phyloP scores from a whole-genome alignment of 306 rosid species.

The Glycine latifolia region DNA sequence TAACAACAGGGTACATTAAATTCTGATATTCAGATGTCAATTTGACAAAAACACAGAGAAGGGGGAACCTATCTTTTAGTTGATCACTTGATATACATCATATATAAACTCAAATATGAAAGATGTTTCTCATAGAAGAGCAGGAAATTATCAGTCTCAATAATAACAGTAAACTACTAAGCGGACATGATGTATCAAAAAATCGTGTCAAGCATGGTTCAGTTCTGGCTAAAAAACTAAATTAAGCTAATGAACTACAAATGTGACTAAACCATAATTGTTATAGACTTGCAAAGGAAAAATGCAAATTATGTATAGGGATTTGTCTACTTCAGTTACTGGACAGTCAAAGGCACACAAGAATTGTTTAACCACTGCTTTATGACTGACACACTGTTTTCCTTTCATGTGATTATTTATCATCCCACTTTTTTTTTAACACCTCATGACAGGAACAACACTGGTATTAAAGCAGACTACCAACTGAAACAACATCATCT shows the following conservation, averaged over 20 bases:
- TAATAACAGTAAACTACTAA: not conserved
- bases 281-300: not conserved
- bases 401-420: slow-evolving; percentile 5
- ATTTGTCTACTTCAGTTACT: not conserved
- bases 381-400: not conserved
- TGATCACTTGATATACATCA: not conserved
- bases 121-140: not conserved
- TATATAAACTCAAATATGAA: not conserved
- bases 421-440: not conserved
- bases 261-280: not conserved
- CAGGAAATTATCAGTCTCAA: not conserved
- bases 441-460: not conserved
- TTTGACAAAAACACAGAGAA: not conserved
- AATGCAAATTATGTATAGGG: not conserved
- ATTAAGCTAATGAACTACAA: not conserved
- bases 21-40: slow-evolving; percentile 17
- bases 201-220: not conserved
- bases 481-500: not conserved
- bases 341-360: not conserved
- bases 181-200: too few species aligned
- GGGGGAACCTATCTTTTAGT: not conserved
- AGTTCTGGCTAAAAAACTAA: not conserved
- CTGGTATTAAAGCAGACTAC: not conserved
- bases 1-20: not conserved
- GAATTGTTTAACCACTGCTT: slow-evolving; percentile 2